Conservation (phyloP, 208 protist species). For the Leishmania turanica region DNA sequence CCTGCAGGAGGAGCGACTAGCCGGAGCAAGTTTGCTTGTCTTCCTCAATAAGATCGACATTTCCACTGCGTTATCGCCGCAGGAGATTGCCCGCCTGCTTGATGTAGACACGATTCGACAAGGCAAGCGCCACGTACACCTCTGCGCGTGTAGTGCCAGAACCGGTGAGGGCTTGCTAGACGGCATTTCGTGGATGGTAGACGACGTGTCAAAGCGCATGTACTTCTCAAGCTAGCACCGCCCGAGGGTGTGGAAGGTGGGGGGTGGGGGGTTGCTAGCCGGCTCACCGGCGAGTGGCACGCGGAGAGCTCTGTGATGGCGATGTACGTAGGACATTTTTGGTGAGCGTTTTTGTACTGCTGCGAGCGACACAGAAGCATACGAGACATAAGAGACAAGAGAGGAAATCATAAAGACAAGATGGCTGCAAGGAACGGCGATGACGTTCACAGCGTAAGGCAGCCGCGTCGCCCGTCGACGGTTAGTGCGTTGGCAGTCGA, state of each 20-base stretch:
- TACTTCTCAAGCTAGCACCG: slow-evolving; percentile 70
- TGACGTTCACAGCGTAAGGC: neutral
- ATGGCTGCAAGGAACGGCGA: neutral
- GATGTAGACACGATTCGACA: slow-evolving; percentile 84
- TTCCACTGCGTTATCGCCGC: slow-evolving; percentile 58
- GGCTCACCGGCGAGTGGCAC: neutral
- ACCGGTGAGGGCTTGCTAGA: slow-evolving; percentile 96
- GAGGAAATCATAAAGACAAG: neutral
- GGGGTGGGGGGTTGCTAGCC: neutral
- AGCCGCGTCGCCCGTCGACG: neutral
- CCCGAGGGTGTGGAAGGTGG: neutral
- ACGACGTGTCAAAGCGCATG: slow-evolving; percentile 95
- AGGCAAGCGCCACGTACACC: slow-evolving; percentile 92
- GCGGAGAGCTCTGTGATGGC: neutral
- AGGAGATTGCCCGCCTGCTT: slow-evolving; percentile 68
- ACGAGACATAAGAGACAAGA: neutral
- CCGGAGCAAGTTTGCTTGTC: slow-evolving; percentile 98
- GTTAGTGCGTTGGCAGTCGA: neutral
- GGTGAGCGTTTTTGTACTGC: neutral
- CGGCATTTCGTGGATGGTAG: slow-evolving; percentile 99
- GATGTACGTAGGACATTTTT: neutral
- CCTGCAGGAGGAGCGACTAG: slow-evolving; percentile 97
- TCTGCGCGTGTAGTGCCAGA: slow-evolving; percentile 96
- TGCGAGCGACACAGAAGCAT: neutral
- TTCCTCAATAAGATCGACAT: slow-evolving; percentile 99